Evolutionary conservation across 225 moss, liverwort and hornwort genomes (phyloP).

Genomic region (Bryoerythrophyllum caledonicum): DNA sequence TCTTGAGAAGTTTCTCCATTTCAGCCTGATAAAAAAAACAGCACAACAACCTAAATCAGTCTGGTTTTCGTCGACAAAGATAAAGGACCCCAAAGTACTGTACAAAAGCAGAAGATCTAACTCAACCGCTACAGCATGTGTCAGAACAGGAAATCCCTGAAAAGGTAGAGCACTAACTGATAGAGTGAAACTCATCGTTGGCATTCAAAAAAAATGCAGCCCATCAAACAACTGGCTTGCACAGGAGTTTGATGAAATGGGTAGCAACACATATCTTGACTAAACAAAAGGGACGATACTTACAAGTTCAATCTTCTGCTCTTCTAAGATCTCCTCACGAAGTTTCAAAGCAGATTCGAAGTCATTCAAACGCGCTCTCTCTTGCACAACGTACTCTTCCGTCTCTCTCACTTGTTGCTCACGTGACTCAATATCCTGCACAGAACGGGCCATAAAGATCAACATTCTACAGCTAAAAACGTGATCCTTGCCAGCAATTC

Average conservation of each 20-base stretch:
- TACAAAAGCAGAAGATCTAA: background rate
- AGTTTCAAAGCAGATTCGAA: constrained; percentile 75
- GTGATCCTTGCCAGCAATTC: background rate
- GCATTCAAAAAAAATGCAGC: background rate
- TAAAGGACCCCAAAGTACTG: background rate
- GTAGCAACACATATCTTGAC: background rate
- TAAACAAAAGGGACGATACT: constrained; percentile 27
- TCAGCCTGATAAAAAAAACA: constrained; percentile 44
- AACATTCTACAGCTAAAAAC: background rate
- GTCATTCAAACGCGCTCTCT: constrained; percentile 79
- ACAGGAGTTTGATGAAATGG: background rate
- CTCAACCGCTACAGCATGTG: background rate
- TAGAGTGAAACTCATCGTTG: background rate
- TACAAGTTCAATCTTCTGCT: constrained; percentile 88
- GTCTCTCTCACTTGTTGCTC: constrained; percentile 62
- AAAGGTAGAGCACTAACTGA: background rate
- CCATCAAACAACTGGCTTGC: background rate
- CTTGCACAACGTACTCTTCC: constrained; percentile 57
- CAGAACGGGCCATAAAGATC: background rate
- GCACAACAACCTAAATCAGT: constrained; percentile 15
- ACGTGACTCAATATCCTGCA: constrained; percentile 64
- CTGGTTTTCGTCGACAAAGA: background rate
- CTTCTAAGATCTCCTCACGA: constrained; percentile 73
- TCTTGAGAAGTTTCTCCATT: constrained; percentile 53
- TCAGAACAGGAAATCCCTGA: background rate